A percentile compares a stretch with the other conserved stretches of the same genome.
Conservation (phyloP, 768 basidiomycete species). For the Boletales sp. region DNA sequence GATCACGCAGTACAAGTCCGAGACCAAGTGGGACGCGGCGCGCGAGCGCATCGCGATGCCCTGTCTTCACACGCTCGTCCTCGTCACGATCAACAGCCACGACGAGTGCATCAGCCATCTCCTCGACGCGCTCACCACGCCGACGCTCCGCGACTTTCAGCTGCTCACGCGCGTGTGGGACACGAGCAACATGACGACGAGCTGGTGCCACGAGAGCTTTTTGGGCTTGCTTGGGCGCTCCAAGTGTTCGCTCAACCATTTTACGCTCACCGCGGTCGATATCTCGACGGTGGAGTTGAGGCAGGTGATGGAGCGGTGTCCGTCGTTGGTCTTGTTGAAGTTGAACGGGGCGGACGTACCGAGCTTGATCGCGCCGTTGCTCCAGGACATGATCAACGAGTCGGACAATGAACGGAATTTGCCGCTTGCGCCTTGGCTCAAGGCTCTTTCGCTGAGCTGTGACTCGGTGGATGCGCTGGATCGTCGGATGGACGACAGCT, state of each 20-base stretch:
- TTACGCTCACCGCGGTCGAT: constrained; percentile 26
- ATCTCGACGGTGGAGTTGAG: constrained; percentile 20
- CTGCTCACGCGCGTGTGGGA: constrained; percentile 32
- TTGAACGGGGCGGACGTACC: constrained; percentile 26
- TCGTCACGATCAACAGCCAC: constrained; percentile 29
- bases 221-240: constrained; percentile 24
- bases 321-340: constrained; percentile 28
- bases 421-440: constrained; percentile 28
- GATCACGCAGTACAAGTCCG: constrained; percentile 29
- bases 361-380: constrained; percentile 17
- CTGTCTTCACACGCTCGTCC: constrained; percentile 27
- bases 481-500: constrained; percentile 15
- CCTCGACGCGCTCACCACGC: constrained; percentile 23
- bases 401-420: constrained; percentile 14
- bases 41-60: constrained; percentile 25
- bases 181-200: constrained; percentile 25
- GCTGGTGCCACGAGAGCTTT: constrained; percentile 29
- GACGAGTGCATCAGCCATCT: constrained; percentile 26
- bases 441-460: constrained; percentile 29
- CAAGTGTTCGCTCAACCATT: constrained; percentile 28
- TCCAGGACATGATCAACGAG: constrained; percentile 21
- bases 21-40: constrained; percentile 24
- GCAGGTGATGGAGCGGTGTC: constrained; percentile 26
- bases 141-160: constrained; percentile 27
- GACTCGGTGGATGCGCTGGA: constrained; percentile 25